Percentiles rank a stretch among this genome's conserved stretches.
Evolutionary conservation across 129 eudicot genomes (phyloP).

Genomic region (Silybum marianum): DNA sequence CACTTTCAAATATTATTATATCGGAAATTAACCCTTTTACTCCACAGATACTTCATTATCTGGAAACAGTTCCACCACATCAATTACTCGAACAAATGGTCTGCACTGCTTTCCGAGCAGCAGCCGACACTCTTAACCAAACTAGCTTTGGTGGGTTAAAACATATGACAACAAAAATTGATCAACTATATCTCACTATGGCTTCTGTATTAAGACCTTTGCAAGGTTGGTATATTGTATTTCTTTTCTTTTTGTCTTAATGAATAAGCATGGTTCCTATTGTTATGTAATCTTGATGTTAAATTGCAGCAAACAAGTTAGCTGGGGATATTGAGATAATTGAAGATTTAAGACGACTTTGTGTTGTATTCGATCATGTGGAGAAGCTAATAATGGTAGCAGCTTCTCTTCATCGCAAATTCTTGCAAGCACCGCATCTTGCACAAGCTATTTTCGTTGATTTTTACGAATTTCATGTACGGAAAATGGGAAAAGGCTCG

Average conservation of each 20-base stretch:
- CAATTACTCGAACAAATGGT: constrained; percentile 92
- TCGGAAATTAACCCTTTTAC: not conserved
- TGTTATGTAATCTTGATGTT: constrained; percentile 4
- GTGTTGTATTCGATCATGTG: constrained; percentile 71
- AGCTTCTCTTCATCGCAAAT: constrained; percentile 83
- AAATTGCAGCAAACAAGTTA: constrained; percentile 50
- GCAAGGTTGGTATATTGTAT: constrained; percentile 50
- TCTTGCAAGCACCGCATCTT: constrained; percentile 73
- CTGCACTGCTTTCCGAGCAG: constrained; percentile 80
- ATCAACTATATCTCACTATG: constrained; percentile 65
- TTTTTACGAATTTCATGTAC: constrained; percentile 58
- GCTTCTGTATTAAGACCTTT: constrained; percentile 63
- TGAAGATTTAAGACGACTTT: constrained; percentile 71
- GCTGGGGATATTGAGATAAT: constrained; percentile 50
- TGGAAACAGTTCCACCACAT: constrained; percentile 83
- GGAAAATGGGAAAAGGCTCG: constrained; percentile 66
- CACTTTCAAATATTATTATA: not conserved
- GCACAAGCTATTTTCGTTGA: constrained; percentile 64
- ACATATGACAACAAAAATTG: constrained; percentile 69
- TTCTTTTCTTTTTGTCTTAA: not conserved
- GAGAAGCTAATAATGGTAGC: constrained; percentile 66
- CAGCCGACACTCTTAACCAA: constrained; percentile 77
- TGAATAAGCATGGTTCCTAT: not conserved
- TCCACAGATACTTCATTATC: constrained; percentile 77
- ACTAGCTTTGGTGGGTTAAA: constrained; percentile 67